These are phyloP conservation scores for Sphaerosporella brunnea DNA, from an alignment of 495 filamentous ascomycete species.

Conservation along the genomic window DNA sequence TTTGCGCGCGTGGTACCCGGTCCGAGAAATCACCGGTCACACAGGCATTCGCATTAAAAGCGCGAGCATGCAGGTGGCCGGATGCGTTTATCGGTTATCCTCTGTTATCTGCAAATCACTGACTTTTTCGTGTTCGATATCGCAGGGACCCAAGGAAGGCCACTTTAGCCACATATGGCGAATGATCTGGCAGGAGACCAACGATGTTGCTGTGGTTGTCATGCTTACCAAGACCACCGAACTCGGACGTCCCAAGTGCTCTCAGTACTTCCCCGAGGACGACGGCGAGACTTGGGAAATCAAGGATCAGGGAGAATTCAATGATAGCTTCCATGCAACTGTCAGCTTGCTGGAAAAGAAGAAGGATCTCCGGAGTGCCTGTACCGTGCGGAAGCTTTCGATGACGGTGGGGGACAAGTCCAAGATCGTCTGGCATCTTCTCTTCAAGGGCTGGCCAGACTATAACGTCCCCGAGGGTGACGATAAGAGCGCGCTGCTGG, in stretches of 20 bases:
- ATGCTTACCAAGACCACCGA: slow-evolving; percentile 92
- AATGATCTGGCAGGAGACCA: slow-evolving; percentile 79
- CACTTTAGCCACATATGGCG: slow-evolving; percentile 73
- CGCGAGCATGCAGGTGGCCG: slow-evolving; percentile 1
- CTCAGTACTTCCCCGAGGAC: slow-evolving; percentile 64
- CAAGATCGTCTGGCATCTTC: slow-evolving; percentile 69
- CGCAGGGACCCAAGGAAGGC: slow-evolving; percentile 65
- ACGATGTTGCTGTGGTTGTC: slow-evolving; percentile 65
- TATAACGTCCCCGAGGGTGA: slow-evolving; percentile 69
- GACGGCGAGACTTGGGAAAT: slow-evolving; percentile 37
- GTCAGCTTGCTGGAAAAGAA: slow-evolving; percentile 36
- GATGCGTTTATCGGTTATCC: not conserved
- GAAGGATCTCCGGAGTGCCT: slow-evolving; percentile 31
- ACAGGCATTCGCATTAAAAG: not conserved
- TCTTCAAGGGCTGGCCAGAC: slow-evolving; percentile 90
- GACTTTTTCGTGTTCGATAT: slow-evolving; percentile 13
- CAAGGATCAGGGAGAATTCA: slow-evolving; percentile 44
- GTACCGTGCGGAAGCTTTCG: slow-evolving; percentile 34
- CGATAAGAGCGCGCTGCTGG: slow-evolving; percentile 59
- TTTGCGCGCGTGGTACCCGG: too few relatives aligned
- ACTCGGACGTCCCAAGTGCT: slow-evolving; percentile 70
- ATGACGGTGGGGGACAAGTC: slow-evolving; percentile 41
- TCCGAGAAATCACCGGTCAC: too few relatives aligned
- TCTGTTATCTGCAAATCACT: not conserved
- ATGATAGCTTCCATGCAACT: slow-evolving; percentile 41